Evolutionary conservation across 371 early-diverging fungal species (phyloP), one percentile per base, ranked within the genome.

Genomic region (Circinella minor): DNA sequence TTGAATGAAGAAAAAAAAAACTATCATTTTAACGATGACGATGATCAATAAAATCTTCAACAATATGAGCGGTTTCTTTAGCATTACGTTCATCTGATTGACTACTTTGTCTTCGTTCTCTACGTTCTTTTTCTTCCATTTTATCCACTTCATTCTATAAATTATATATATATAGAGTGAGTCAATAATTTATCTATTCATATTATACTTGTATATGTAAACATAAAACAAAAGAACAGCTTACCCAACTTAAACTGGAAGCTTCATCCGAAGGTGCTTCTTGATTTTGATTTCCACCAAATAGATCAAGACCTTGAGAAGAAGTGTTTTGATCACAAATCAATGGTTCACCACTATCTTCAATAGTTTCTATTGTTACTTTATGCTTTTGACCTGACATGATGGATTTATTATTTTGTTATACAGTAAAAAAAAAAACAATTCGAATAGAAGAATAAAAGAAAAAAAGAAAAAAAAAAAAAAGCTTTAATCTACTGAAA

Each of bases 41-140:
- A 65, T 63, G 46, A 8, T 63, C 55, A 4, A 69, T 38, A 48
- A 55, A 60, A 17, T 69, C 69, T 14, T 63, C 55, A 49, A 69
- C 37, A 27, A 69, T 69, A 9, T 69, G 54, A 4, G 69, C 69
- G 3, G 69, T 69, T 37, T 69, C 43, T 37, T 46, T 37, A 5
- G 69, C 69, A 46, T 69, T 69, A 36, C 55, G 63, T 27, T 55
- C 69, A 18, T 67, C 57, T 43, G 43, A 0, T 36, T 48, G 4
- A 6, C 48, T 37, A 15, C 27, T 43, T 36, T 55, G 18, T 20
- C 27, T 27, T 27, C 69, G 69, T 48, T 69, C 69, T 57, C 20
- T 20, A 20, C 69, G 63, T 57, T 37, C 69, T 34, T 46, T 47
- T 55, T 59, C 63, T 57, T 69, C 69, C 27, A 61, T 17, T n/a